Evolutionary conservation across 148 eudicot genomes (phyloP).

Genomic region (Tetragonia tetragonoides): DNA sequence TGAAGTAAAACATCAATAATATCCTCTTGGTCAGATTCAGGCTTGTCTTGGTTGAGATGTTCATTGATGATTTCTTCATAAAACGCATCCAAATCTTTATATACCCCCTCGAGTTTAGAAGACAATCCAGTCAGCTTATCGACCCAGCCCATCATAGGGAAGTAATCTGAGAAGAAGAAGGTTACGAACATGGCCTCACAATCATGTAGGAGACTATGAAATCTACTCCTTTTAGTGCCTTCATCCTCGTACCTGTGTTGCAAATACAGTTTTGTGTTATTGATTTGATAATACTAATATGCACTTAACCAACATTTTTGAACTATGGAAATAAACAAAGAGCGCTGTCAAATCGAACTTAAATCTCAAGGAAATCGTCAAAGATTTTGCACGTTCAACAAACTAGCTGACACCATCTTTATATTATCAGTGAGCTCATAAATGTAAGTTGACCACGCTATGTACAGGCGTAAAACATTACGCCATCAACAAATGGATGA

Average conservation of each 20-base stretch:
- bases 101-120: constrained; percentile 22
- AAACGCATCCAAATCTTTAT: constrained; percentile 20
- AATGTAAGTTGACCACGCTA: too few species aligned
- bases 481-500: too few species aligned
- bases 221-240: constrained; percentile 4
- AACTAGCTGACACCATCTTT: too few species aligned
- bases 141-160: constrained; percentile 31
- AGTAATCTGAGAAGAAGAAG: constrained; percentile 28
- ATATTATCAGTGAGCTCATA: too few species aligned
- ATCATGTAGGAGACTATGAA: constrained; percentile 21
- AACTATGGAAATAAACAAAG: too few species aligned
- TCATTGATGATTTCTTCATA: constrained; percentile 33
- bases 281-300: too few species aligned
- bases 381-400: too few species aligned
- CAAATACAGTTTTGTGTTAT: too few species aligned
- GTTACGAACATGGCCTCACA: constrained; percentile 10
- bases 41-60: constrained; percentile 15
- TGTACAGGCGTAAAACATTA: too few species aligned
- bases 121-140: constrained; percentile 25
- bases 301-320: too few species aligned
- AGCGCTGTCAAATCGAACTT: too few species aligned
- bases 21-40: constrained; percentile 22
- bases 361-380: too few species aligned
- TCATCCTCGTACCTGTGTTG: constrained; percentile 21
- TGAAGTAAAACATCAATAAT: constrained; percentile 33